Conservation (phyloP, 805 yeast species). For the Ascoidea rubescens region DNA sequence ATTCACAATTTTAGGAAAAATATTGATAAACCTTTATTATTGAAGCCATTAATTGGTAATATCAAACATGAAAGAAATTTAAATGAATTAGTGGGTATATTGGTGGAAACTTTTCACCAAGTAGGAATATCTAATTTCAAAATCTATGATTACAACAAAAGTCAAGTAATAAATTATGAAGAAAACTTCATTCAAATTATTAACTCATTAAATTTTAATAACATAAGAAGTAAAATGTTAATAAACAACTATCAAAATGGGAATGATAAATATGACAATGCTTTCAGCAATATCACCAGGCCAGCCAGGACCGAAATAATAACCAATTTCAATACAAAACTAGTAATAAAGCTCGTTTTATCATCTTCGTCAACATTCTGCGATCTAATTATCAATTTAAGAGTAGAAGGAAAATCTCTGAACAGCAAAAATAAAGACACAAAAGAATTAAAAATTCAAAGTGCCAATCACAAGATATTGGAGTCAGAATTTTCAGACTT, state of each 20-base stretch:
- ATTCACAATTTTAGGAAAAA: slow-evolving; percentile 2
- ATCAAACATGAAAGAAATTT: slow-evolving; percentile 37
- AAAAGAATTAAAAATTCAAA: background rate
- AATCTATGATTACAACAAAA: background rate
- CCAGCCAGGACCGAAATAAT: background rate
- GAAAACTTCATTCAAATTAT: background rate
- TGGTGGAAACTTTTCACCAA: background rate
- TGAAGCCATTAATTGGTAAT: slow-evolving; percentile 46
- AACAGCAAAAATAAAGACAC: background rate
- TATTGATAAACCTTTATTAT: slow-evolving; percentile 21
- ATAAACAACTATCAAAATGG: background rate
- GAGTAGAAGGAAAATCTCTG: background rate
- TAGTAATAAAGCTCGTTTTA: background rate
- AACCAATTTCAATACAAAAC: background rate
- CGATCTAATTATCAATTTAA: background rate
- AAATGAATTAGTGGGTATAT: slow-evolving; percentile 8
- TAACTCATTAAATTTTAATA: too few species aligned
- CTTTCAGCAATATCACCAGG: background rate
- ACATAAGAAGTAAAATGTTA: too few species aligned
- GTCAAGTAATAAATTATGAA: too few species aligned
- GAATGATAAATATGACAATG: background rate
- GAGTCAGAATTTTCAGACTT: background rate
- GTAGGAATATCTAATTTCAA: background rate
- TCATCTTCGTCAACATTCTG: background rate
- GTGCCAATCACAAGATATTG: background rate